phyloP scores from a whole-genome alignment of 169 alveolate genomes.

The Eimeria necatrix region DNA sequence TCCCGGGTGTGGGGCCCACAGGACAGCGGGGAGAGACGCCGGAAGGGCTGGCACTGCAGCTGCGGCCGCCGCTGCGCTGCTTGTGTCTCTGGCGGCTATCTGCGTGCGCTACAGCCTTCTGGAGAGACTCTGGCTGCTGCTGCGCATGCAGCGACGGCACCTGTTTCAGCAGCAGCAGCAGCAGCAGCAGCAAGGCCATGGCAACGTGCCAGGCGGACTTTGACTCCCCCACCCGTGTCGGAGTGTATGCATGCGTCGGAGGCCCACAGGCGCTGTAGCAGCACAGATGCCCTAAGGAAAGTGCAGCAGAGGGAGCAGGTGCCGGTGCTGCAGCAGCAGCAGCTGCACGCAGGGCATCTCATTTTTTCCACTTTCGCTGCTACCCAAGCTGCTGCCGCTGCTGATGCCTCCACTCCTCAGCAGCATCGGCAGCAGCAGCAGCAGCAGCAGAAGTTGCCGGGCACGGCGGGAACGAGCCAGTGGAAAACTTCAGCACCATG shows the following conservation, averaged over 20 bases:
- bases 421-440: slow-evolving; percentile 39
- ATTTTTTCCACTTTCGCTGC: slow-evolving; percentile 7
- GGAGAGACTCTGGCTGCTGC: slow-evolving; percentile 19
- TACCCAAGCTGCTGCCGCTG: slow-evolving; percentile 40
- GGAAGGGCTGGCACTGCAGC: background rate
- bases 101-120: slow-evolving; percentile 14
- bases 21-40: background rate
- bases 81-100: slow-evolving; percentile 16
- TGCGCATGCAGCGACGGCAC: slow-evolving; percentile 23
- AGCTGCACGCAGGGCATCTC: background rate
- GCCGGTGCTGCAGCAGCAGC: background rate
- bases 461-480: background rate
- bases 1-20: background rate
- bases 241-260: slow-evolving; percentile 2
- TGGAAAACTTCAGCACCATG: background rate
- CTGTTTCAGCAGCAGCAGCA: slow-evolving; percentile 5
- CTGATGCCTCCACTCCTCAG: background rate
- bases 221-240: slow-evolving; percentile 17
- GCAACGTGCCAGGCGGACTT: slow-evolving; percentile 24
- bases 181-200: background rate
- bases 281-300: background rate
- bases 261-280: slow-evolving; percentile 43
- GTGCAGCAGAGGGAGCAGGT: background rate
- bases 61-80: slow-evolving; percentile 72
- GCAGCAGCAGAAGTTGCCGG: slow-evolving; percentile 27